A percentile compares a stretch with the other conserved stretches of the same genome.
Conservation (phyloP, 306 rosid genomes). For the Prunus dulcis region DNA sequence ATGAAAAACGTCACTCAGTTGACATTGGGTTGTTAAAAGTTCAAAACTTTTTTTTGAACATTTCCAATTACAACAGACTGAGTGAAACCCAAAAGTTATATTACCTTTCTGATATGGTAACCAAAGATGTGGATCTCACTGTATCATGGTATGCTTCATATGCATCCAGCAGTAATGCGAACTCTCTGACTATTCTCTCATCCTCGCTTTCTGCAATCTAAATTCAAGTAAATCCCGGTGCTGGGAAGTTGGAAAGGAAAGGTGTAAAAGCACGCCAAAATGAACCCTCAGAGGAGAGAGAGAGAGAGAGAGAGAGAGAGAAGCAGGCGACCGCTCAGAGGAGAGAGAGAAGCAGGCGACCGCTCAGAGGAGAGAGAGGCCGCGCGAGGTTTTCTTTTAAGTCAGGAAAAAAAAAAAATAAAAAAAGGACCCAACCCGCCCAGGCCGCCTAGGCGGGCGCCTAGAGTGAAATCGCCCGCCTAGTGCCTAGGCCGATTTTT, state of each 20-base stretch:
- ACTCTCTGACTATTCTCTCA: constrained; percentile 77
- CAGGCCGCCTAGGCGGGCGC: too few relatives aligned
- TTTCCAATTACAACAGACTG: neutral
- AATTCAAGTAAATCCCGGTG: constrained; percentile 52
- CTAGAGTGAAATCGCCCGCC: too few relatives aligned
- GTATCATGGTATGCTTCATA: constrained; percentile 31
- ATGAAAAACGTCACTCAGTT: constrained; percentile 20
- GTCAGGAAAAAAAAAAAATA: too few relatives aligned
- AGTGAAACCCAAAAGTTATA: constrained; percentile 3
- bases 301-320: too few relatives aligned
- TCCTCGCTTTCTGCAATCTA: constrained; percentile 84
- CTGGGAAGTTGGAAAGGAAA: neutral
- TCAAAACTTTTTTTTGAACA: neutral
- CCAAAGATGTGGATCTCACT: constrained; percentile 36
- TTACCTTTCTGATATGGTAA: constrained; percentile 71
- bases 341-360: too few relatives aligned
- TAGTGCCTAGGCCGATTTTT: too few relatives aligned
- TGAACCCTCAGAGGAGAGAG: neutral
- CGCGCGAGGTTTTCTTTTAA: too few relatives aligned
- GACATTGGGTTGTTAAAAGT: neutral
- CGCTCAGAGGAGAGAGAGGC: neutral
- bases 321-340: neutral
- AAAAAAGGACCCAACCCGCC: too few relatives aligned
- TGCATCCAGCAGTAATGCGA: constrained; percentile 68
- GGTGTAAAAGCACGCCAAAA: constrained; percentile 6